Conservation (phyloP, 768 basidiomycete species). For the Chlorophyllum brunneum region DNA sequence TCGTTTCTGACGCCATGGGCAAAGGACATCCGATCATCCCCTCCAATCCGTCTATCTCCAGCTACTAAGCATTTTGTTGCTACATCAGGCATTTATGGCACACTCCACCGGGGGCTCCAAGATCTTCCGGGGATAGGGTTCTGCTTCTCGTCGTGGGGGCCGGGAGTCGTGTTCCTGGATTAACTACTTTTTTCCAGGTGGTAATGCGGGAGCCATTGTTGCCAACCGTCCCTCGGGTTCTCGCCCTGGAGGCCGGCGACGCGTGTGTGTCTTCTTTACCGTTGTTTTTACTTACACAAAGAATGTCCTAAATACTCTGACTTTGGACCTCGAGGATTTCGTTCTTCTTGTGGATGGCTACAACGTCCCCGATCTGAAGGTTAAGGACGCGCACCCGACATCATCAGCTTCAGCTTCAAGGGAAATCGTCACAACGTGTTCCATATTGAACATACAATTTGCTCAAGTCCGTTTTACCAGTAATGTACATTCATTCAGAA, state of each 20-base stretch:
- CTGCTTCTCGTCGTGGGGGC: background rate
- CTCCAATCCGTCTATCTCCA: background rate
- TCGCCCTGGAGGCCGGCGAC: slow-evolving; percentile 28
- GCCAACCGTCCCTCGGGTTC: slow-evolving; percentile 31
- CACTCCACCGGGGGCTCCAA: slow-evolving; percentile 4
- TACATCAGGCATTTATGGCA: background rate
- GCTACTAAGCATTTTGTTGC: background rate
- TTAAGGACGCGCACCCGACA: no score
- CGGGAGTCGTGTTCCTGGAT: background rate
- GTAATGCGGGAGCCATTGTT: slow-evolving; percentile 28
- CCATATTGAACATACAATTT: background rate
- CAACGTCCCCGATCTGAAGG: slow-evolving; percentile 30
- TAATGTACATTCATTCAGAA: no score
- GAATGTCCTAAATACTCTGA: background rate
- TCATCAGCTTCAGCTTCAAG: no score
- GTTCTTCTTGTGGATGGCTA: slow-evolving; percentile 32
- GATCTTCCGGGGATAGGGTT: slow-evolving; percentile 19
- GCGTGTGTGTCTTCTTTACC: slow-evolving; percentile 16
- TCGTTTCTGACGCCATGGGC: no score
- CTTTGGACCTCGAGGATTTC: slow-evolving; percentile 23
- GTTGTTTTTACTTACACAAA: background rate
- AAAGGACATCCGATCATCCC: no score
- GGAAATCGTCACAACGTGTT: background rate
- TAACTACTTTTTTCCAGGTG: slow-evolving; percentile 16
- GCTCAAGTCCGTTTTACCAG: no score